These are phyloP conservation scores for Sphaerosporella brunnea DNA, from an alignment of 495 filamentous ascomycete species.

Conservation along the genomic window DNA sequence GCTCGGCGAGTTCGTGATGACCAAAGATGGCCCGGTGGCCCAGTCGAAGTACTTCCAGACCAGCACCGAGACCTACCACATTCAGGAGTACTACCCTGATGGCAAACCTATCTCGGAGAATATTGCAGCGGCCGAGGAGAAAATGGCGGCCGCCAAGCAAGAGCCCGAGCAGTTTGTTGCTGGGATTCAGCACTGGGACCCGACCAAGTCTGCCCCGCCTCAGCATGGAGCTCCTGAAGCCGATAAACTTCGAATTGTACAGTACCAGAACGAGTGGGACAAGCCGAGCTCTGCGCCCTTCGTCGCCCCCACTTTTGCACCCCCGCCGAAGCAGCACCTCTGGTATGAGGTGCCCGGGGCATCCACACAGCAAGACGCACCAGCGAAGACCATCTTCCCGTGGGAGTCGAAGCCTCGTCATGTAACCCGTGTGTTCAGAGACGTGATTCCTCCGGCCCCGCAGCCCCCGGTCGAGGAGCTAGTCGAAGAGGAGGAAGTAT, in stretches of 20 bases:
- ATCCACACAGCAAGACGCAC: neutral
- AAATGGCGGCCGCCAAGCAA: no score
- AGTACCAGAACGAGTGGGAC: conserved; percentile 24
- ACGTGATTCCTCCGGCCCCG: neutral
- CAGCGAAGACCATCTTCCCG: conserved; percentile 13
- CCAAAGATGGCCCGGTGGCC: conserved; percentile 18
- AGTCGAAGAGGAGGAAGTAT: neutral
- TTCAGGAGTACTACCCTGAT: conserved; percentile 11
- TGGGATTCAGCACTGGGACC: conserved; percentile 23
- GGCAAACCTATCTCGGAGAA: neutral
- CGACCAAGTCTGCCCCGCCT: conserved; percentile 24
- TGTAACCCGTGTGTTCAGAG: conserved; percentile 21
- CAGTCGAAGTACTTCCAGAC: conserved; percentile 23
- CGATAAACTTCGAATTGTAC: conserved; percentile 14
- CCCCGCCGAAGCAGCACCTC: neutral
- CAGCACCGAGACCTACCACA: conserved; percentile 16
- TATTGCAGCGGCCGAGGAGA: no score
- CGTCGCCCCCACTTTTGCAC: conserved; percentile 1
- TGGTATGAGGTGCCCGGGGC: conserved; percentile 4
- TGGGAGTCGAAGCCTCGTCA: conserved; percentile 23
- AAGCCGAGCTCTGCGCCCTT: neutral
- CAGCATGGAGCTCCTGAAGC: conserved; percentile 18
- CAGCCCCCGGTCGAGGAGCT: neutral
- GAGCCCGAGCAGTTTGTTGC: no score
- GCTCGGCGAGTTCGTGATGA: conserved; percentile 18